These are phyloP conservation scores for Tetradesmus obliquus DNA, from an alignment of 139 green algal species.

Conservation along the genomic window DNA sequence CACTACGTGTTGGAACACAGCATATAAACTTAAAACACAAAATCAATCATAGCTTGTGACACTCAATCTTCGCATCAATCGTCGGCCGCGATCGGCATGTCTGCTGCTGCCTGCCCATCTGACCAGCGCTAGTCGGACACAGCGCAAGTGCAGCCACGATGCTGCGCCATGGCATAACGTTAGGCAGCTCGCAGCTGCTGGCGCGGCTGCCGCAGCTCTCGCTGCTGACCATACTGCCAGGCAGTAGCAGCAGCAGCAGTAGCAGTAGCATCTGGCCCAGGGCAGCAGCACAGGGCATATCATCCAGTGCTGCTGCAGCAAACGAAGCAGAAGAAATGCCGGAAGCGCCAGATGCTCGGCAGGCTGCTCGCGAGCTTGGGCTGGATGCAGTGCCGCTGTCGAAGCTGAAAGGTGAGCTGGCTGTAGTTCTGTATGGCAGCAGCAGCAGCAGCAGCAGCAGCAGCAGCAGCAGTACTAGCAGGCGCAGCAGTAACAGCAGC, in stretches of 20 bases:
- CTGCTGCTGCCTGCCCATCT: background rate
- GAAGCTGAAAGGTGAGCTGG: conserved; percentile 1
- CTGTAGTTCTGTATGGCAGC: background rate
- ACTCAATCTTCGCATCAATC: background rate
- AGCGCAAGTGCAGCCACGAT: background rate
- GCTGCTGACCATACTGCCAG: conserved; percentile 1
- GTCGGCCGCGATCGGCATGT: background rate
- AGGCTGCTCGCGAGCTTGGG: conserved; percentile 25
- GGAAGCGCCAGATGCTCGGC: background rate
- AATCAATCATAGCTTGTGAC: background rate
- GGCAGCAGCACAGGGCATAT: background rate
- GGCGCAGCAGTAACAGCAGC: too few relatives aligned
- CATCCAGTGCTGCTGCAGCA: background rate
- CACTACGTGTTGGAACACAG: background rate
- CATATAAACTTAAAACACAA: background rate
- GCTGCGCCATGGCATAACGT: background rate
- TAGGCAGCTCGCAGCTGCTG: background rate
- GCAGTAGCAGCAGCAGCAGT: background rate
- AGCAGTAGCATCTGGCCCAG: background rate
- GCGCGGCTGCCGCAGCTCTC: background rate
- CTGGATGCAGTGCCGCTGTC: conserved; percentile 16
- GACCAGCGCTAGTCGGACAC: background rate
- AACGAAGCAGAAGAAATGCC: background rate
- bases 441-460: background rate
- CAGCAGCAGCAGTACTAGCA: background rate